phyloP scores from a whole-genome alignment of 2,329 filamentous ascomycete genomes.

The Hymenoscyphus scutula region DNA sequence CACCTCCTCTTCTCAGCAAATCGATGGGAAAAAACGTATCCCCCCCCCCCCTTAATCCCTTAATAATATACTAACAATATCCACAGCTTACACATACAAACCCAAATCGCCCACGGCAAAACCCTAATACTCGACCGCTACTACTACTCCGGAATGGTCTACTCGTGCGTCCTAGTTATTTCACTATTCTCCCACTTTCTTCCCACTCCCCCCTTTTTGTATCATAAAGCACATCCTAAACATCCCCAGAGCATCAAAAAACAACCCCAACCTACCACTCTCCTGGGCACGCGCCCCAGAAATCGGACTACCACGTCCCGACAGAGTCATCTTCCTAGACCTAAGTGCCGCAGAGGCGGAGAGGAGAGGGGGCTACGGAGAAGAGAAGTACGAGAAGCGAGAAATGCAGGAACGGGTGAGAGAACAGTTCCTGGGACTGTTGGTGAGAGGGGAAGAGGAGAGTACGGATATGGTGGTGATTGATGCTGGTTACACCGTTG shows the following conservation, averaged over 20 bases:
- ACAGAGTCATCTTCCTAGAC: slow-evolving; percentile 84
- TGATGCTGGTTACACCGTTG: slow-evolving; percentile 44
- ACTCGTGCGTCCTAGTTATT: no score
- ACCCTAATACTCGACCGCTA: slow-evolving; percentile 89
- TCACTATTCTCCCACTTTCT: no score
- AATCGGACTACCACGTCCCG: slow-evolving; percentile 80
- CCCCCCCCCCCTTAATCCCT: slow-evolving; percentile 3
- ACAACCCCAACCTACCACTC: slow-evolving; percentile 65
- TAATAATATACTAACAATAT: not conserved
- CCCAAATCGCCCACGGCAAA: slow-evolving; percentile 60
- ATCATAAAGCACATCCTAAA: no score
- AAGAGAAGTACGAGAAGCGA: slow-evolving; percentile 82
- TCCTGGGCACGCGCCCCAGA: slow-evolving; percentile 84
- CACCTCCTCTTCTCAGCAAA: slow-evolving; percentile 73
- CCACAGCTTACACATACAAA: slow-evolving; percentile 49
- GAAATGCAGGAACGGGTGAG: slow-evolving; percentile 80
- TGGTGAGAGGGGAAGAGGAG: slow-evolving; percentile 45
- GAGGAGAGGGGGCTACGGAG: slow-evolving; percentile 80
- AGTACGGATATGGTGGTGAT: slow-evolving; percentile 52
- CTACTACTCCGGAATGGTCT: slow-evolving; percentile 92
- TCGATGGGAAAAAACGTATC: slow-evolving; percentile 57
- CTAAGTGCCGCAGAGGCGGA: slow-evolving; percentile 71
- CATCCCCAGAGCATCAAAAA: slow-evolving; percentile 84
- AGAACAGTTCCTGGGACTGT: slow-evolving; percentile 64
- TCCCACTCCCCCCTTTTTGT: no score